Base-by-base conservation (phyloP, 768 basidiomycete species). In the Coprinopsis strossmayeri region DNA sequence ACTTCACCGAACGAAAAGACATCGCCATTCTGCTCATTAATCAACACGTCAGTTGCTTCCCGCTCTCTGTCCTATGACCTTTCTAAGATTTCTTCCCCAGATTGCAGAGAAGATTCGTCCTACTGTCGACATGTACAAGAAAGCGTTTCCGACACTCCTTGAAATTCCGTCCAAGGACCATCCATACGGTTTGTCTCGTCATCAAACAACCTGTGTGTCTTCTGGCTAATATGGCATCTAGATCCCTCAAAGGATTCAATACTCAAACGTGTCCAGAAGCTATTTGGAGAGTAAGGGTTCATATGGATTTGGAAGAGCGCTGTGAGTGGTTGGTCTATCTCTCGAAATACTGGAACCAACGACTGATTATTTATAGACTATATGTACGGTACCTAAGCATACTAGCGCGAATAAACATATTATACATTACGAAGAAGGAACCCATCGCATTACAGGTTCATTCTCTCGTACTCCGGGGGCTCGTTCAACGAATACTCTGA, bases 151-250 rank as follows among this genome's bases (percentile, higher is more conserved):
- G 18, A 92, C 96, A 0, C 69, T 99, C 34, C 80, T 99, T 13
- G 96, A 99, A 68, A 98, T 99, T 53, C 96, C 96, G 21, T 93
- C 91, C 48, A 98, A 98, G 65, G 95, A 98, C 61, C 93, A 96
- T 66, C 95, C 95, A 28, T 98, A 98, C 59, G 94, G 95, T 95
- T 46, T 50, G 49, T 46, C 4, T 21, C 24, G 13, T 79, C 68
- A 34, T 35, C 40, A 44, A 37, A 48, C 17, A 42, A 38, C 12
- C 34, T 23, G 13, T 10, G 17, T 9, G 5, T 25, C 21, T 18
- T 18, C 46, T 51, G 20, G 49, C 30, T 7, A 21, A 18, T 46
- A 11, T 7, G 10, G 5, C 42, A 54, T 25, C 2, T 58, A 95
- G 95, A 98, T 67, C 95, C 95, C 13, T 81, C 84, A 11, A 97